Percentiles rank a stretch among this genome's conserved stretches.
phyloP scores from a whole-genome alignment of 169 alveolate species.

The Cryptosporidium ryanae region DNA sequence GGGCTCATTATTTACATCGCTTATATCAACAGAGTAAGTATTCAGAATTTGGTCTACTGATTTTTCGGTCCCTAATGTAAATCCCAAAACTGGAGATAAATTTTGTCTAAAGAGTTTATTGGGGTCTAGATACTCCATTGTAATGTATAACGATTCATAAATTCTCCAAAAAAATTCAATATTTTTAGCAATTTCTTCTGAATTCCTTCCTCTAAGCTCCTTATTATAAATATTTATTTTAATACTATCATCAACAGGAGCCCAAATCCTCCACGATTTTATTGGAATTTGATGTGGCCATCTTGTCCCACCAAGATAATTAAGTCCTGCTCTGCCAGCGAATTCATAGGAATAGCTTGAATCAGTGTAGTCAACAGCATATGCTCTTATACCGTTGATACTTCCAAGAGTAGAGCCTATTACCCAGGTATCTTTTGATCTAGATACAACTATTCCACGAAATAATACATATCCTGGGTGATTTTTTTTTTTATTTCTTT shows the following conservation, averaged over 20 bases:
- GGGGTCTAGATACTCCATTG: slow-evolving; percentile 59
- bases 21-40: slow-evolving; percentile 14
- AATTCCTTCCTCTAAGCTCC: slow-evolving; percentile 36
- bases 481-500: slow-evolving; percentile 43
- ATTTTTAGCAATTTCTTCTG: slow-evolving; percentile 34
- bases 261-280: slow-evolving; percentile 65
- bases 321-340: slow-evolving; percentile 23
- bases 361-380: slow-evolving; percentile 36
- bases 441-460: slow-evolving; percentile 45
- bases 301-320: slow-evolving; percentile 68
- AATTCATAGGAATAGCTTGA: slow-evolving; percentile 4
- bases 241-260: slow-evolving; percentile 36
- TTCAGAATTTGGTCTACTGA: neutral
- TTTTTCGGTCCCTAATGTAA: neutral
- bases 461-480: slow-evolving; percentile 61
- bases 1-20: slow-evolving; percentile 6
- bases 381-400: slow-evolving; percentile 69
- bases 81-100: slow-evolving; percentile 55
- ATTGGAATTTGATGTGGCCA: slow-evolving; percentile 74
- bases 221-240: slow-evolving; percentile 38
- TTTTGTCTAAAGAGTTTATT: slow-evolving; percentile 41
- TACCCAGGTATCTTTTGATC: slow-evolving; percentile 62
- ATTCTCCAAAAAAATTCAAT: slow-evolving; percentile 47
- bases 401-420: slow-evolving; percentile 70
- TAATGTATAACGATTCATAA: slow-evolving; percentile 48